Evolutionary conservation across 2,329 filamentous ascomycete genomes (phyloP), one percentile per base, ranked within the genome.

Genomic region (Colletotrichum graminicola): DNA sequence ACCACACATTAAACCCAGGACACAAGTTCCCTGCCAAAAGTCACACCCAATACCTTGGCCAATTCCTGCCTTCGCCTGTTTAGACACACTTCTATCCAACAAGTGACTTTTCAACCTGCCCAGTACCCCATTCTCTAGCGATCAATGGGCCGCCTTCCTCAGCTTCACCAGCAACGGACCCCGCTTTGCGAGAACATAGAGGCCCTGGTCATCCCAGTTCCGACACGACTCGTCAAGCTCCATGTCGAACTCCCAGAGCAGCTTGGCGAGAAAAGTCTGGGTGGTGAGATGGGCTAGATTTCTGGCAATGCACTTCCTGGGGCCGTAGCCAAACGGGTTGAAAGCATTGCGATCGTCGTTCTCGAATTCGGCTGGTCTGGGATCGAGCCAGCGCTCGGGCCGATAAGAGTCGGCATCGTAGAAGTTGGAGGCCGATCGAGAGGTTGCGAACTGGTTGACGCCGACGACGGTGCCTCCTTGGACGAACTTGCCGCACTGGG

Each of bases 161-260:
- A 11, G 0, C 0, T 45, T 45, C 18, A 45, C 43, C 43, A 21
- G 43, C 43, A 45, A 21, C 43, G 43, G 43, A n/a, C 43, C 43
- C 1, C 43, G 43, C 8, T 1, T 6, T n/a, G 43, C 43, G 10
- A 45, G 43, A 45, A 45, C 21, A n/a, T 45, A 45, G 2, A 45
- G 43, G 21, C 43, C 43, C 43, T 45, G 43, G 43, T 45, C 43
- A 11, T 45, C 43, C 43, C 43, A 45, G 43, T 45, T n/a, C 18
- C 43, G 43, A 11, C 43, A 45, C 43, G 43, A 45, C 43, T 45
- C 43, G 43, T 45, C 21, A 21, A 45, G 43, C 43, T 45, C 43
- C 43, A 45, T 45, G 43, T 45, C 43, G 43, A 45, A 45, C 43
- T 45, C 43, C 43, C 43, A n/a, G 43, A 45, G 43, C 43, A 45